These are phyloP conservation scores for Spergularia bocconei DNA, from an alignment of 148 eudicot genomes.

Conservation along the genomic window DNA sequence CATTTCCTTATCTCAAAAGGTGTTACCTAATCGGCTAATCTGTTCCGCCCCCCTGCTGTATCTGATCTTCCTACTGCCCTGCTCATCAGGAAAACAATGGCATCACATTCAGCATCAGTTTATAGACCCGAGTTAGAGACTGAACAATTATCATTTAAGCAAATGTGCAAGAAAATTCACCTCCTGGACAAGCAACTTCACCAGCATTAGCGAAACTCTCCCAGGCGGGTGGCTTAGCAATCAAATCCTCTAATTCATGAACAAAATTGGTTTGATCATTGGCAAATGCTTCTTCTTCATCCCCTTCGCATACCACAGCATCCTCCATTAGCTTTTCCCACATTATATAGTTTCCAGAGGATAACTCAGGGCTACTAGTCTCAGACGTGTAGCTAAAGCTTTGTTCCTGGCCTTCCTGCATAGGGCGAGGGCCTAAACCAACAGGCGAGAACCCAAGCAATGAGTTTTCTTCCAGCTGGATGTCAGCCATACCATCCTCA, in stretches of 20 bases:
- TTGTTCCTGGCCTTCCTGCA: slow-evolving; percentile 13
- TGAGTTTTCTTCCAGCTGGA: slow-evolving; percentile 37
- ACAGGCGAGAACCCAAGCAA: slow-evolving; percentile 19
- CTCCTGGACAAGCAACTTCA: slow-evolving; percentile 28
- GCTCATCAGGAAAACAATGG: not conserved
- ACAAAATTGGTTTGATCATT: slow-evolving; percentile 31
- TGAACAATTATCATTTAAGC: not conserved
- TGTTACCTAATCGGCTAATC: not conserved
- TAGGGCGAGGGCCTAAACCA: slow-evolving; percentile 22
- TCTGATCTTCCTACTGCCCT: slow-evolving; percentile 24
- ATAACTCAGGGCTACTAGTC: slow-evolving; percentile 29
- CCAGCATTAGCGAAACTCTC: slow-evolving; percentile 25
- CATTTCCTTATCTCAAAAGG: not conserved
- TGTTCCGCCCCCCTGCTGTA: not conserved
- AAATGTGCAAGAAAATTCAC: not conserved
- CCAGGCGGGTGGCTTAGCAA: slow-evolving; percentile 32
- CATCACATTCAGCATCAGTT: not conserved
- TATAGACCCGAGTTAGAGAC: not conserved
- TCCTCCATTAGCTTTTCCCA: slow-evolving; percentile 78
- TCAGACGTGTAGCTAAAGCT: slow-evolving; percentile 27
- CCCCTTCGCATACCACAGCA: slow-evolving; percentile 46
- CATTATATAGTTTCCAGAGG: slow-evolving; percentile 43
- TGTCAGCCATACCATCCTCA: slow-evolving; percentile 27
- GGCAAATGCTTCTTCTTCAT: slow-evolving; percentile 17
- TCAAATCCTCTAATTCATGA: slow-evolving; percentile 52